Evolutionary conservation across 352 stramenopile species (phyloP).

Genomic region (Thalassiosira oceanica): DNA sequence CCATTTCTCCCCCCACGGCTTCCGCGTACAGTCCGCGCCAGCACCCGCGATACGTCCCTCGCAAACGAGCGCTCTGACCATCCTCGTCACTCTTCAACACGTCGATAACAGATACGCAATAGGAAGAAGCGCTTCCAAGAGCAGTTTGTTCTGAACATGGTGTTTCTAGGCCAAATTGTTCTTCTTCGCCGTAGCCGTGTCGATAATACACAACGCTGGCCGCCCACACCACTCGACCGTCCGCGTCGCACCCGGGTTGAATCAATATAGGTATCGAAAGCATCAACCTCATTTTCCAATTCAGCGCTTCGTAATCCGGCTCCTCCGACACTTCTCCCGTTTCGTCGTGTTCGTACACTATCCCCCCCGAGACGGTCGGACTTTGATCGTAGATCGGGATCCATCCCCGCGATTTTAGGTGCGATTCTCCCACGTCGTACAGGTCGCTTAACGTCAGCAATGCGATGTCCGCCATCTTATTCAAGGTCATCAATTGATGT

Average conservation of each 20-base stretch:
- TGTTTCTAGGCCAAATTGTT: conserved; percentile 17
- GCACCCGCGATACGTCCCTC: conserved; percentile 12
- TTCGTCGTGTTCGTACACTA: conserved; percentile 21
- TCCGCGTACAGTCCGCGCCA: conserved; percentile 20
- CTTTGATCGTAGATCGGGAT: conserved; percentile 5
- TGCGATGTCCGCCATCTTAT: conserved; percentile 14
- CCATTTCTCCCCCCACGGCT: conserved; percentile 24
- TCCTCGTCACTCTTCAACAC: conserved; percentile 25
- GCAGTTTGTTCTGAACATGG: background rate
- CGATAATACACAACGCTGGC: conserved; percentile 12
- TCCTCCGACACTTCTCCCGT: conserved; percentile 16
- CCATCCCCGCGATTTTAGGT: conserved; percentile 13
- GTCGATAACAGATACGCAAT: conserved; percentile 19
- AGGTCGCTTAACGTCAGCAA: conserved; percentile 16
- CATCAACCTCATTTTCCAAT: conserved; percentile 15
- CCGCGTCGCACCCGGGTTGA: conserved; percentile 4
- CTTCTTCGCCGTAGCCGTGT: background rate
- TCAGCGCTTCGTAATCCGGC: background rate
- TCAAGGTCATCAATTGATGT: conserved; percentile 6
- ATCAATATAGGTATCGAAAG: conserved; percentile 22
- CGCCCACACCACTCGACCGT: conserved; percentile 19
- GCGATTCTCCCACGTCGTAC: conserved; percentile 2
- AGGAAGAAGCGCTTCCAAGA: too few species aligned
- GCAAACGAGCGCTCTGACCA: conserved; percentile 10
- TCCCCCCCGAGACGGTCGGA: conserved; percentile 5